Evolutionary conservation across 2,329 filamentous ascomycete genomes (phyloP), one percentile per base, ranked within the genome.

Genomic region (Aphanocladium album): DNA sequence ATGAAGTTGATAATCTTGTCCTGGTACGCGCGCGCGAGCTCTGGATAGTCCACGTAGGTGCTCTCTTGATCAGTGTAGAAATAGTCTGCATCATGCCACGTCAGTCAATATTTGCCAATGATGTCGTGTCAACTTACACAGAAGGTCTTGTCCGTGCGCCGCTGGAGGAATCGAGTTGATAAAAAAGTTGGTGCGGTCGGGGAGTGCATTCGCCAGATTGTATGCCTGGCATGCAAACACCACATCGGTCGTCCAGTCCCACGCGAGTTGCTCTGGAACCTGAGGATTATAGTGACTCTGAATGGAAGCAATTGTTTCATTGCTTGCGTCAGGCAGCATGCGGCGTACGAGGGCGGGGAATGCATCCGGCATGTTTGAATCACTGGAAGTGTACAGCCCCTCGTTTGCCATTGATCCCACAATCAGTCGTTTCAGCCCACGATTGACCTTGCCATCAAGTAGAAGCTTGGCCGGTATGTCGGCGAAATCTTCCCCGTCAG

Each of bases 191-290:
- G 64, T 30, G 16, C 39, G 53, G 25, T 60, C 53, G 19, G 59
- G 52, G 12, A 60, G 45, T 12, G 62, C 63, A 21, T 61, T 60
- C 45, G 66, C 66, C 2, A 68, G 19, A 56, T 64, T 65, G 35
- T 61, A 57, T 16, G 63, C 62, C 50, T 62, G 67, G 56, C 66
- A 68, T 2, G 64, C 61, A 55, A 66, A 67, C n/a, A 65, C 56
- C 3, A 61, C 58, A 21, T 68, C 65, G 17, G 64, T 66, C 16
- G 65, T 67, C 65, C 64, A 67, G 30, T 68, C 66, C 65, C 66
- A 67, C 11, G 67, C 66, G 33, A 67, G 43, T 55, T 64, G 49
- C 12, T 45, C 54, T 6, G 62, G 61, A 9, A 53, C 50, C 4
- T 46, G 50, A 17, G 57, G 35, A 25, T 50, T 45, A n/a, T 67